phyloP scores from a whole-genome alignment of 208 protist species.

The Trypanosoma mega region DNA sequence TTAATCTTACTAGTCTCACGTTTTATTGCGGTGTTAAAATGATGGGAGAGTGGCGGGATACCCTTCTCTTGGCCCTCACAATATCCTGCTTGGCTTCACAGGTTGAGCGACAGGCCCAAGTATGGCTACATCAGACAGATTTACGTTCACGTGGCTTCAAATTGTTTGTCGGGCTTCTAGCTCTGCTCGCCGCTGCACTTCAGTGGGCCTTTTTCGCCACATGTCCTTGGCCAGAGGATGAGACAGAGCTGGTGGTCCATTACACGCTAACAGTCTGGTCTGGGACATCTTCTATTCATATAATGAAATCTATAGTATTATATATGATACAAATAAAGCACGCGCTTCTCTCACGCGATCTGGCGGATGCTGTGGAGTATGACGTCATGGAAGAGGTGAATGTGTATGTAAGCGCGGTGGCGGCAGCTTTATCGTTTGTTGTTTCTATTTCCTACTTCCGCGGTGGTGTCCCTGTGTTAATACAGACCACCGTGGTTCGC shows the following conservation, averaged over 20 bases:
- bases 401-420: slow-evolving; percentile 30
- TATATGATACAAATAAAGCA: slow-evolving; percentile 3
- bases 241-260: slow-evolving; percentile 27
- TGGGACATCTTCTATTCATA: slow-evolving; percentile 18
- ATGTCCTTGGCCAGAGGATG: background rate
- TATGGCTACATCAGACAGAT: slow-evolving; percentile 26
- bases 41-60: slow-evolving; percentile 7
- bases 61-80: slow-evolving; percentile 15
- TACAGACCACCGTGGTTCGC: slow-evolving; percentile 54
- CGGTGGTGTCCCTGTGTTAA: slow-evolving; percentile 28
- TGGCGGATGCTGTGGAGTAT: slow-evolving; percentile 11
- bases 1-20: slow-evolving; percentile 6
- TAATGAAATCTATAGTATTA: slow-evolving; percentile 15
- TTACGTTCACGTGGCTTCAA: slow-evolving; percentile 14
- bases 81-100: slow-evolving; percentile 30
- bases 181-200: slow-evolving; percentile 24
- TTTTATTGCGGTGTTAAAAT: slow-evolving; percentile 1
- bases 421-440: slow-evolving; percentile 29
- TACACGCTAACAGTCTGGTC: slow-evolving; percentile 47
- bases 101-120: slow-evolving; percentile 13
- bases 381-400: slow-evolving; percentile 59
- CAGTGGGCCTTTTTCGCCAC: slow-evolving; percentile 76
- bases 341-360: background rate
- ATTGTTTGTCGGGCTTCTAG: slow-evolving; percentile 6
- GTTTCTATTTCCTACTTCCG: slow-evolving; percentile 47